Conservation (phyloP, 1,284 basidiomycete genomes). For the Rhodotorula sp. region DNA sequence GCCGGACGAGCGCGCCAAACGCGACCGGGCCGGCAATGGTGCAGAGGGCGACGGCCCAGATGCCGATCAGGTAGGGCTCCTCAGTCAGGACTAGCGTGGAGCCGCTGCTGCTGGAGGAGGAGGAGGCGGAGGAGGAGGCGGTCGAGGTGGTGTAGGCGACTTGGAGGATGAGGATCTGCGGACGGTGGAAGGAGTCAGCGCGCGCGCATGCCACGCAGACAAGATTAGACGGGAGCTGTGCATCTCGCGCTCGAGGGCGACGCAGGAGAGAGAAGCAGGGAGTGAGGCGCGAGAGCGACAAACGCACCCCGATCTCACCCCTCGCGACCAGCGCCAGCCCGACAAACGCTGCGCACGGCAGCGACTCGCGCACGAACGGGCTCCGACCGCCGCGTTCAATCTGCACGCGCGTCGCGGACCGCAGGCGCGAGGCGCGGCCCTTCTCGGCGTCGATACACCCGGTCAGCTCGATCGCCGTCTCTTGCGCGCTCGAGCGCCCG, state of each 20-base stretch:
- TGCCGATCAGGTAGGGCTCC: slow-evolving; percentile 55
- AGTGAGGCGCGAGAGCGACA: not conserved
- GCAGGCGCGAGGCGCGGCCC: not conserved
- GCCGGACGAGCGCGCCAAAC: slow-evolving; percentile 52
- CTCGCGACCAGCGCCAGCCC: slow-evolving; percentile 59
- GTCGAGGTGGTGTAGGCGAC: slow-evolving; percentile 34
- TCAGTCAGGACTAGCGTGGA: slow-evolving; percentile 48
- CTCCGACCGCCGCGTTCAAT: too few relatives aligned
- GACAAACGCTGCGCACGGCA: slow-evolving; percentile 48
- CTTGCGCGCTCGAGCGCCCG: not conserved
- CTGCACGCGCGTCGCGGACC: not conserved
- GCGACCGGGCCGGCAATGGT: slow-evolving; percentile 57
- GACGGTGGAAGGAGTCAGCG: slow-evolving; percentile 55
- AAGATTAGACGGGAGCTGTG: too few relatives aligned
- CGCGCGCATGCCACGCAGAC: slow-evolving; percentile 52
- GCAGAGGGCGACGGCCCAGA: slow-evolving; percentile 59
- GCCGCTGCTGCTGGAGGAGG: not conserved
- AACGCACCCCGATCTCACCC: slow-evolving; percentile 58
- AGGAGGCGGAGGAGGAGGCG: slow-evolving; percentile 17
- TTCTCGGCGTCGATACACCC: slow-evolving; percentile 1
- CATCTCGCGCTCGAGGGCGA: too few relatives aligned
- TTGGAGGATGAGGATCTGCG: slow-evolving; percentile 40
- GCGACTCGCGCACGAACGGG: slow-evolving; percentile 1
- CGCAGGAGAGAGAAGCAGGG: not conserved
- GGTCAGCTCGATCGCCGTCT: not conserved